Percentiles rank a stretch among this genome's conserved stretches.
These are phyloP conservation scores for Penicillium maclennaniae DNA, from an alignment of 495 filamentous ascomycete species.

Conservation along the genomic window DNA sequence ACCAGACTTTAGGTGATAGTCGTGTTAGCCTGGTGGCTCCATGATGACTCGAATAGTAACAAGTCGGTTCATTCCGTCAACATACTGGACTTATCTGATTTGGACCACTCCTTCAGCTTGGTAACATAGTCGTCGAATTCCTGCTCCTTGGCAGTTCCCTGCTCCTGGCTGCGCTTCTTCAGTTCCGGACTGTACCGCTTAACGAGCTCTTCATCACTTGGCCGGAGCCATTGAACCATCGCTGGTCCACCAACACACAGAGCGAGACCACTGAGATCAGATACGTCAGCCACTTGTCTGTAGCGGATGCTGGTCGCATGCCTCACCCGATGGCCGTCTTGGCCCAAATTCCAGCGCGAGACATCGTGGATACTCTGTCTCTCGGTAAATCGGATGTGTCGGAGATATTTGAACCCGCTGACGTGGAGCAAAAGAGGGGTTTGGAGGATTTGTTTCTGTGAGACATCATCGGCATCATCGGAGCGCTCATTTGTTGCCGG, in stretches of 20 bases:
- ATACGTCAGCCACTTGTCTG: constrained; percentile 9
- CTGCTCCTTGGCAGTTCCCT: constrained; percentile 66
- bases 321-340: constrained; percentile 55
- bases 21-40: not conserved
- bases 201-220: constrained; percentile 89
- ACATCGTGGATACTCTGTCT: constrained; percentile 36
- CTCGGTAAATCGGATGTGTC: not conserved
- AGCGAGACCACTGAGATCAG: constrained; percentile 52
- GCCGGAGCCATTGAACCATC: constrained; percentile 72
- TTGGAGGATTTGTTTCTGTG: not conserved
- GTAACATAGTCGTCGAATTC: constrained; percentile 85
- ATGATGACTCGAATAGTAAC: not conserved
- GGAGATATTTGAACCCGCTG: not conserved
- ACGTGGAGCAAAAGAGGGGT: not conserved
- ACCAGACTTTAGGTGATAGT: constrained; percentile 59
- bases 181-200: constrained; percentile 91
- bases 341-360: constrained; percentile 46
- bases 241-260: constrained; percentile 81
- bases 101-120: constrained; percentile 82
- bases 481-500: constrained; percentile 19
- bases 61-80: not conserved
- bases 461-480: constrained; percentile 21
- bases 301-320: not conserved
- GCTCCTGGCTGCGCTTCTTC: constrained; percentile 73
- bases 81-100: constrained; percentile 81